Percentiles rank a stretch among this genome's conserved stretches.
Conservation (phyloP, 495 filamentous ascomycete genomes). For the Tuber magnatum region DNA sequence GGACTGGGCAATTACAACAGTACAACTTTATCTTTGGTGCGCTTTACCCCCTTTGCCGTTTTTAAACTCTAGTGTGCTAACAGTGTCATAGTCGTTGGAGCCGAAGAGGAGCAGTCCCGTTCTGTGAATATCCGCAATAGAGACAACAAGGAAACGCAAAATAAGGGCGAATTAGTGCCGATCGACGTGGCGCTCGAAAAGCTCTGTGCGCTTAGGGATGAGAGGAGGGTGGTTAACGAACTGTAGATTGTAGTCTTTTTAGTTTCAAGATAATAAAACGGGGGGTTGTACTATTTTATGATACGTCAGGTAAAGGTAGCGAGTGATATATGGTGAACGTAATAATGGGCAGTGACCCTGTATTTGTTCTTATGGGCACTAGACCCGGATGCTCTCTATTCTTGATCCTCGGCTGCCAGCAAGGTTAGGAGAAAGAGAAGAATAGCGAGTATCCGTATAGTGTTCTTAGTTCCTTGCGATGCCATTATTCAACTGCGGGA, state of each 20-base stretch:
- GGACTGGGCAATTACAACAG: conserved; percentile 73
- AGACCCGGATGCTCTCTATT: neutral
- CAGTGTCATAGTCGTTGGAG: conserved; percentile 62
- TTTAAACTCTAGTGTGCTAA: neutral
- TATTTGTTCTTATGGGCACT: neutral
- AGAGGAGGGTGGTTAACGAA: conserved; percentile 40
- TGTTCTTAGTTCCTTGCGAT: neutral
- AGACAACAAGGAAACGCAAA: conserved; percentile 77
- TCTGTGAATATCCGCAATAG: conserved; percentile 86
- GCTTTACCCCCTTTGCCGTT: conserved; percentile 17
- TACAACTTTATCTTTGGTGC: conserved; percentile 88
- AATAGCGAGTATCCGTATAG: neutral
- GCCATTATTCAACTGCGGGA: neutral
- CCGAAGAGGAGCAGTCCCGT: conserved; percentile 65
- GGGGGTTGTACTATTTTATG: neutral
- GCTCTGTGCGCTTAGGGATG: conserved; percentile 61
- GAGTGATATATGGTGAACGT: neutral
- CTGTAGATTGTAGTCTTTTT: conserved; percentile 7
- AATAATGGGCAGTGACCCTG: neutral
- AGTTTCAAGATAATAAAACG: neutral
- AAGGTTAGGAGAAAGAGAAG: neutral
- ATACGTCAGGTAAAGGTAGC: neutral
- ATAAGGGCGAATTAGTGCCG: conserved; percentile 61
- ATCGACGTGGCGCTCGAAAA: conserved; percentile 72
- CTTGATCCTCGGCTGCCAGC: neutral